Evolutionary conservation across 352 stramenopile species (phyloP).

Genomic region (Globisporangium polare): DNA sequence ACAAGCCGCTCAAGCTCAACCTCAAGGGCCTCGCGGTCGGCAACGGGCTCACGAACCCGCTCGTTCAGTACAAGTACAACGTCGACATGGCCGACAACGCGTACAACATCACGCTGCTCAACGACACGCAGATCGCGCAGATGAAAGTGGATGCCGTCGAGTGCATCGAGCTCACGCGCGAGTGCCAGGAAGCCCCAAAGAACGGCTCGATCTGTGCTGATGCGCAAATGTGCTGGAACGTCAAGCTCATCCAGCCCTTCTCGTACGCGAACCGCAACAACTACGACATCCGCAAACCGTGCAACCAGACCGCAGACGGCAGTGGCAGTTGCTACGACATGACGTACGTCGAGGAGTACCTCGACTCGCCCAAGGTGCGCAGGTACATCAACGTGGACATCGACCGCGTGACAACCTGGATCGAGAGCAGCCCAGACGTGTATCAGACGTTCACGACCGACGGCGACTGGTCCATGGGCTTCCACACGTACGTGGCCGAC

Average conservation of each 20-base stretch:
- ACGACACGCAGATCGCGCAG: conserved; percentile 19
- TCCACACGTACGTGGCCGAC: conserved; percentile 40
- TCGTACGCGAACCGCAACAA: conserved; percentile 26
- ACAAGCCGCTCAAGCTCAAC: conserved; percentile 22
- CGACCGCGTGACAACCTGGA: conserved; percentile 44
- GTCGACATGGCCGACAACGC: conserved; percentile 53
- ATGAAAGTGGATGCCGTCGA: conserved; percentile 34
- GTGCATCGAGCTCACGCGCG: conserved; percentile 35
- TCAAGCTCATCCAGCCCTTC: conserved; percentile 44
- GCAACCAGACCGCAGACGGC: conserved; percentile 14
- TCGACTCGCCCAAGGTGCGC: conserved; percentile 47
- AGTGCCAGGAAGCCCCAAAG: conserved; percentile 21
- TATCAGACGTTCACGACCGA: conserved; percentile 64
- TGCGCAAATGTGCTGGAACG: conserved; percentile 33
- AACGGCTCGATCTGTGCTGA: conserved; percentile 24
- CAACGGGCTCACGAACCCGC: conserved; percentile 44
- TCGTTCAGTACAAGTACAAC: conserved; percentile 41
- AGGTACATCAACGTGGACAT: conserved; percentile 19
- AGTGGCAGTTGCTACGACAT: conserved; percentile 30
- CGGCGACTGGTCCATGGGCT: not conserved
- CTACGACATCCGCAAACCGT: conserved; percentile 58
- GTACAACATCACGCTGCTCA: conserved; percentile 48
- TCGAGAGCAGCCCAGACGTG: conserved; percentile 86
- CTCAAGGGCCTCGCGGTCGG: conserved; percentile 49
- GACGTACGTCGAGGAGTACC: conserved; percentile 30